Base-by-base conservation (phyloP, 1,284 basidiomycete genomes). In the Violaceomyces palustris region DNA sequence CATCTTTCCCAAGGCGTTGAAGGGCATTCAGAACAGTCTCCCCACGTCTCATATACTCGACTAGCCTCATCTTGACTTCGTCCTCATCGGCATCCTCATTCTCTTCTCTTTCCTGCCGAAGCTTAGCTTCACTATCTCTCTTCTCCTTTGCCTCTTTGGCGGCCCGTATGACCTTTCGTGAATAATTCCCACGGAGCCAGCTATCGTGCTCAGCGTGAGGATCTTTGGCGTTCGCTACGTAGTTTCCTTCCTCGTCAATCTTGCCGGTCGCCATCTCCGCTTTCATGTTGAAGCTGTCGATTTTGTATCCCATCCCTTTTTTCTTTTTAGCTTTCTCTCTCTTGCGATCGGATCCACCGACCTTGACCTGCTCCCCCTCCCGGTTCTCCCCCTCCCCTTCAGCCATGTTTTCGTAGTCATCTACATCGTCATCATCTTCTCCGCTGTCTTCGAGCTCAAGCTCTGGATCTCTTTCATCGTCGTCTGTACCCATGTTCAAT, bases 221-320 rank as follows among this genome's bases (percentile, higher is more conserved):
- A 75, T 98, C 92, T 35, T 73, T 70, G 59, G 85, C 85, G 37
- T 89, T 84, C 45, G 83, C 82, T 42, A 91, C 81, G 73, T 92
- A 96, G 49, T 71, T 74, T 35, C 94, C 94, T 65, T 97, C 93
- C 45, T 86, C 87, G 9, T 90, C 86, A 77, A 99, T 96, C 65
- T 90, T 87, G 25, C 94, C 94, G 73, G 94, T 88, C 66, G 88
- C 84, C 85, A 99, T 92, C 79, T 99, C 94, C 60, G 87, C 85
- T 60, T 91, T 87, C 94, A 99, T 97, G 75, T 99, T 96, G 81
- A 99, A 99, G 24, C 87, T 86, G 7, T 88, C 92, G 11, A 97
- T 73, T 66, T 92, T 87, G 74, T 79, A 90, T 1, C 92, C 94
- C 91, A 94, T 93, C 19, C 87, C 54, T 37, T 57, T 52, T 17